Percentiles rank a stretch among this genome's conserved stretches.
Conservation (phyloP, 306 rosid genomes). For the Malus sylvestris region DNA sequence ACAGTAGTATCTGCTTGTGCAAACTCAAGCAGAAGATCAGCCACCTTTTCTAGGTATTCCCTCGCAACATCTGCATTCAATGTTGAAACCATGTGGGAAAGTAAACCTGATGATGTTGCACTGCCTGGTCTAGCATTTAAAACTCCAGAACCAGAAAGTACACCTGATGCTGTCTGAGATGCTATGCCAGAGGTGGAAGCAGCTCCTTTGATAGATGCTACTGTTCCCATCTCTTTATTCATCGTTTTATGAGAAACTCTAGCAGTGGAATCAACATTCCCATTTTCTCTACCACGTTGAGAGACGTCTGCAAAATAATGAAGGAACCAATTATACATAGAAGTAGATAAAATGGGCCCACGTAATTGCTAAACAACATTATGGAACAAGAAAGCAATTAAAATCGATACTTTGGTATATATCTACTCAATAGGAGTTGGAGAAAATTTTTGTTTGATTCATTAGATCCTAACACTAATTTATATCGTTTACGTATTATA, state of each 20-base stretch:
- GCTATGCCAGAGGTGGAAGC: slow-evolving; percentile 83
- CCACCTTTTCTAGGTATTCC: slow-evolving; percentile 92
- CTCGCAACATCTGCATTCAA: slow-evolving; percentile 90
- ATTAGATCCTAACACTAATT: background rate
- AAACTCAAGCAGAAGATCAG: slow-evolving; percentile 98
- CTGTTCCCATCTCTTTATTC: slow-evolving; percentile 63
- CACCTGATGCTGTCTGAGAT: slow-evolving; percentile 97
- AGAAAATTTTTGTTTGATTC: background rate
- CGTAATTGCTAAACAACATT: background rate
- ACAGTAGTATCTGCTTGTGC: slow-evolving; percentile 94
- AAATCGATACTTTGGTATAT: background rate
- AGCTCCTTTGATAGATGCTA: slow-evolving; percentile 65
- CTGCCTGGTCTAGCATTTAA: slow-evolving; percentile 97
- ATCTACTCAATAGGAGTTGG: background rate
- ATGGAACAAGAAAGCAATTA: background rate
- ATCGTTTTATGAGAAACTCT: slow-evolving; percentile 60
- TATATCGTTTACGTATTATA: background rate
- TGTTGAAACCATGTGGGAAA: slow-evolving; percentile 91
- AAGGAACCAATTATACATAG: slow-evolving; percentile 12
- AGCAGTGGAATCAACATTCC: slow-evolving; percentile 63
- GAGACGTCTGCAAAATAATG: slow-evolving; percentile 70
- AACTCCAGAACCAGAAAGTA: slow-evolving; percentile 97
- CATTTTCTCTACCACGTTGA: slow-evolving; percentile 91
- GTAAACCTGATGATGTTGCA: slow-evolving; percentile 95
- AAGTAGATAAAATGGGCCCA: slow-evolving; percentile 13